These are phyloP conservation scores for Anthracocystis walkeri DNA, from an alignment of 1,284 basidiomycete species.

Conservation along the genomic window DNA sequence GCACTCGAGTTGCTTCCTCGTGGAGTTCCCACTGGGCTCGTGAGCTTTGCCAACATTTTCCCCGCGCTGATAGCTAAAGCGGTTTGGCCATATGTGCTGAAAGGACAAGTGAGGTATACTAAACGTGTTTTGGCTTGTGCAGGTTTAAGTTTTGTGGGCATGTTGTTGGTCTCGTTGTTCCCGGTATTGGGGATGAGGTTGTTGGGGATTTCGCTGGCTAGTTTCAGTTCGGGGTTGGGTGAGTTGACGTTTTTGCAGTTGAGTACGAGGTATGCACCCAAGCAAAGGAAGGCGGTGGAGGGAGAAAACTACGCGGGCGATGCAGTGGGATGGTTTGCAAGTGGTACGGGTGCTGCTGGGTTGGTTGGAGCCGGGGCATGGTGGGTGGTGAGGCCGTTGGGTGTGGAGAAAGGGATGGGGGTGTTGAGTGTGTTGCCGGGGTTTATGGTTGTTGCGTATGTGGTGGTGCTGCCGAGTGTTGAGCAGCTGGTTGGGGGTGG, in stretches of 20 bases:
- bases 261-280: slow-evolving; percentile 76
- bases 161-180: slow-evolving; percentile 80
- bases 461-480: slow-evolving; percentile 42
- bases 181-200: slow-evolving; percentile 79
- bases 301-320: slow-evolving; percentile 44
- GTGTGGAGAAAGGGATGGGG: slow-evolving; percentile 84
- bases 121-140: slow-evolving; percentile 70
- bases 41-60: slow-evolving; percentile 76
- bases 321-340: slow-evolving; percentile 69
- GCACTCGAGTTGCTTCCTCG: slow-evolving; percentile 91
- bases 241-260: slow-evolving; percentile 95
- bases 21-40: slow-evolving; percentile 77
- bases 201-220: slow-evolving; percentile 87
- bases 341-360: slow-evolving; percentile 93
- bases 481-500: slow-evolving; percentile 18
- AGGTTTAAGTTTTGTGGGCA: slow-evolving; percentile 60
- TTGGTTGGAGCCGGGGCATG: slow-evolving; percentile 90
- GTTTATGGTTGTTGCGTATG: slow-evolving; percentile 60
- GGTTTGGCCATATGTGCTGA: slow-evolving; percentile 82
- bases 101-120: slow-evolving; percentile 58
- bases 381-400: slow-evolving; percentile 90
- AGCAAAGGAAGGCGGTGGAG: neutral
- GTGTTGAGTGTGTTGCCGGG: slow-evolving; percentile 57
- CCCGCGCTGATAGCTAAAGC: slow-evolving; percentile 78
- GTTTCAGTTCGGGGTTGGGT: slow-evolving; percentile 91